A percentile compares a stretch with the other conserved stretches of the same genome.
These are phyloP conservation scores for Colletotrichum sp. DNA, from an alignment of 2,329 filamentous ascomycete species.

Conservation along the genomic window DNA sequence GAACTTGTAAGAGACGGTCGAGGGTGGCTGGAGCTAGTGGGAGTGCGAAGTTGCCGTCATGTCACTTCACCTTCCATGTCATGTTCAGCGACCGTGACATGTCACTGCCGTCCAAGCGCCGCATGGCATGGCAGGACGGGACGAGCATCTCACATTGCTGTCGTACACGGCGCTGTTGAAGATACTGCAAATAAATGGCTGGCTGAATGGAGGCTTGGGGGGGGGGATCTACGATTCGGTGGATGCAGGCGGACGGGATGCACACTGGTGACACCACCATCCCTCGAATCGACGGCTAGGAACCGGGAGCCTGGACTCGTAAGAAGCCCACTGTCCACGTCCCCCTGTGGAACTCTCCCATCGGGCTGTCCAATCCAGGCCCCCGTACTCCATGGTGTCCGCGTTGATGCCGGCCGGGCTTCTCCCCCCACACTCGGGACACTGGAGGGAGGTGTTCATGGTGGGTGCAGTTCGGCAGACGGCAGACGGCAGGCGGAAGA, in stretches of 20 bases:
- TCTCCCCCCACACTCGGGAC: not conserved
- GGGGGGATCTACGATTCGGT: not conserved
- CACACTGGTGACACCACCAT: not conserved
- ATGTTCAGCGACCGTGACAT: not conserved
- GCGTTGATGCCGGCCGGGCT: not conserved
- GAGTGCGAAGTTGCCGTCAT: not conserved
- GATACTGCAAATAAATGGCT: not conserved
- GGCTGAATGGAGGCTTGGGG: not conserved
- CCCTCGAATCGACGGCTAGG: not conserved
- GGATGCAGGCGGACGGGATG: not conserved
- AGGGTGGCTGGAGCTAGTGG: not conserved
- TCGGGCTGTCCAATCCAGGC: not conserved
- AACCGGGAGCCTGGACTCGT: not conserved
- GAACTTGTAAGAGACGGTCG: not conserved
- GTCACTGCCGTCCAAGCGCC: not conserved
- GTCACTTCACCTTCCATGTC: not conserved
- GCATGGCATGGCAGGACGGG: not conserved
- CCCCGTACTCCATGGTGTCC: not conserved
- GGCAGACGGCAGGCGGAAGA: not conserved
- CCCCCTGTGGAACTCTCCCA: not conserved
- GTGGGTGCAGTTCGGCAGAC: not conserved
- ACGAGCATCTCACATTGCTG: not conserved
- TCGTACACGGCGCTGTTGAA: not conserved
- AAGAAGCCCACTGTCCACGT: not conserved
- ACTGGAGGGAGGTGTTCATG: not conserved